These are phyloP conservation scores for Phylloporus gajari DNA, from an alignment of 1,284 basidiomycete genomes.

Conservation along the genomic window DNA sequence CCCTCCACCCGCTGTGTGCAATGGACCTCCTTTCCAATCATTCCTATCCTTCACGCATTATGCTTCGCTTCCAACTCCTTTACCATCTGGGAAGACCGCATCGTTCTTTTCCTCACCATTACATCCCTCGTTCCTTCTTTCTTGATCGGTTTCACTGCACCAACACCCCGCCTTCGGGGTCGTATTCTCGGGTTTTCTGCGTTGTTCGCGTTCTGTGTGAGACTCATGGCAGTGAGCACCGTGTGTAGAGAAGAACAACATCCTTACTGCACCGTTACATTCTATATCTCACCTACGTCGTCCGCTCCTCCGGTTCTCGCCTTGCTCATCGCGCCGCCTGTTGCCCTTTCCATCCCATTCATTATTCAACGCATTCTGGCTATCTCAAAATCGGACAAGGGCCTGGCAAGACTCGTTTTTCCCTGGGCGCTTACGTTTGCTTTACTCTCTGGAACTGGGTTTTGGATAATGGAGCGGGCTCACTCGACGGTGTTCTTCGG, in stretches of 20 bases:
- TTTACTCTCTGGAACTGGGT: slow-evolving; percentile 67
- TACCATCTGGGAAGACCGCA: slow-evolving; percentile 94
- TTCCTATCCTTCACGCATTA: slow-evolving; percentile 73
- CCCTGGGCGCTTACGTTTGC: slow-evolving; percentile 66
- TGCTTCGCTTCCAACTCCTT: slow-evolving; percentile 93
- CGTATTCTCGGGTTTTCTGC: slow-evolving; percentile 80
- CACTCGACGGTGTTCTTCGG: slow-evolving; percentile 65
- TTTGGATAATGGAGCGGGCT: slow-evolving; percentile 85
- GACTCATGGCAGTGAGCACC: slow-evolving; percentile 80
- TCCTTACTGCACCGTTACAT: slow-evolving; percentile 87
- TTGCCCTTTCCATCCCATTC: slow-evolving; percentile 63
- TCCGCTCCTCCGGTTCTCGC: slow-evolving; percentile 70
- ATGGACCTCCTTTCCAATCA: slow-evolving; percentile 53
- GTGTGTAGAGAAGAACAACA: slow-evolving; percentile 97
- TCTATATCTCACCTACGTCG: slow-evolving; percentile 78
- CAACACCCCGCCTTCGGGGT: slow-evolving; percentile 73
- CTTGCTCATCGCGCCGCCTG: slow-evolving; percentile 50
- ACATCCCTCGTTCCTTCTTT: slow-evolving; percentile 70
- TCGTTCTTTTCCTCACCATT: slow-evolving; percentile 79
- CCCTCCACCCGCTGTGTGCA: slow-evolving; percentile 21
- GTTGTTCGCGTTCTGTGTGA: slow-evolving; percentile 74
- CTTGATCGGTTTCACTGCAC: slow-evolving; percentile 71
- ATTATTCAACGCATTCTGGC: slow-evolving; percentile 67
- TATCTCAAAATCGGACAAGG: slow-evolving; percentile 79
- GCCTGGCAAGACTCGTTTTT: slow-evolving; percentile 74